Base-by-base conservation (phyloP, 2,329 filamentous ascomycete species). In the Beauveria australis region DNA sequence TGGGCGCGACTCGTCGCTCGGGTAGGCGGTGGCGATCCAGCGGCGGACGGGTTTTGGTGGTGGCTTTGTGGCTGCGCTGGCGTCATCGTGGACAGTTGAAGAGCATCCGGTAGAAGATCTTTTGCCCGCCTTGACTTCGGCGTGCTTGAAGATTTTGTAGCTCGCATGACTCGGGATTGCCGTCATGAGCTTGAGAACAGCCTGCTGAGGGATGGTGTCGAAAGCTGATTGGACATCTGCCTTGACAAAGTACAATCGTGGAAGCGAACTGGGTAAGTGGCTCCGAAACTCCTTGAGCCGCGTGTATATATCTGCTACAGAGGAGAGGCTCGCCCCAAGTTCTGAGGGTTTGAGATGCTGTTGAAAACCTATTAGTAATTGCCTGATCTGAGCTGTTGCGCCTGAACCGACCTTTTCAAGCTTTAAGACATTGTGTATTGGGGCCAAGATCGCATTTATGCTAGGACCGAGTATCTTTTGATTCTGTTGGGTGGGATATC, bases 211-310 rank as follows among this genome's bases (percentile, higher is more conserved):
- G 49, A 99, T 97, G 0, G 89, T 96, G 72, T 99, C 94, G 71
- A 97, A 99, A 67, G 93, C 96, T 2, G 91, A 86, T 70, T 90
- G 84, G 22, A 99, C 92, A 69, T 99, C 94, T 14, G 96, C 79
- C 71, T 99, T 99, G 63, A 87, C 92, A 73, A 97, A 96, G 73
- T 89, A 97, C 1, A 97, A 74, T 5, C 73, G 78, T 9, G 70
- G 67, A 0, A 73, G 67, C 0, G 65, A 64, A 1, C 72, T 61
- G 0, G 74, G 73, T 12, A 89, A 70, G 0, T 65, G 72, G 2
- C 73, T 67, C 64, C 88, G 88, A 75, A 96, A 97, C 0, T 65
- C 67, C 63, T 87, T 89, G 24, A 99, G 74, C 22, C 85, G 86
- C 14, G 78, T 76, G 66, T 94, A 91, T 47, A 99, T 85, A 59